Conservation (phyloP, 495 filamentous ascomycete genomes). For the Podospora pseudopauciseta region DNA sequence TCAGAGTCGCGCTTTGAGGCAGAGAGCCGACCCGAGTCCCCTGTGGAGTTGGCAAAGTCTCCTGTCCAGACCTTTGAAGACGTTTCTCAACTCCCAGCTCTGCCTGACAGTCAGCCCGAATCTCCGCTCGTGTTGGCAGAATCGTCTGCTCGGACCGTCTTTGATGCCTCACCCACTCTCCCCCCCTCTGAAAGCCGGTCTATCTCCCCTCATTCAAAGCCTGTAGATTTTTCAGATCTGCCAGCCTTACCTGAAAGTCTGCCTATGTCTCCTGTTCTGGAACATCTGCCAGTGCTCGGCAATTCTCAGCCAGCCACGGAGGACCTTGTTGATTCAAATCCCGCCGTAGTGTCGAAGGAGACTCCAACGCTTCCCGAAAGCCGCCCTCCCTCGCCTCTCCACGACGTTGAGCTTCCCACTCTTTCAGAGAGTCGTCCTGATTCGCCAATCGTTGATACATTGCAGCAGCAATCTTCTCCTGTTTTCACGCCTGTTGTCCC, state of each 20-base stretch:
- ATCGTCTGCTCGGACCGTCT: neutral
- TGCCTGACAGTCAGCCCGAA: neutral
- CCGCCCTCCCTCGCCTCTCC: neutral
- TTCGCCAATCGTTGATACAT: neutral
- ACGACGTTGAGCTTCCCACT: neutral
- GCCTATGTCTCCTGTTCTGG: neutral
- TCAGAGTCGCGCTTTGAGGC: neutral
- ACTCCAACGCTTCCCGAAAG: slow-evolving; percentile 20
- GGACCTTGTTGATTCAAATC: neutral
- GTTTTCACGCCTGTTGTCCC: neutral
- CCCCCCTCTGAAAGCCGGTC: neutral
- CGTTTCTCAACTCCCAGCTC: neutral
- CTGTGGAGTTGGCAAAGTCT: neutral
- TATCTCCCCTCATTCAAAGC: neutral
- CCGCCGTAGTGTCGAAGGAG: neutral
- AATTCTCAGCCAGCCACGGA: neutral
- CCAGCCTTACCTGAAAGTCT: slow-evolving; percentile 8
- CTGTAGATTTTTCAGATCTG: neutral
- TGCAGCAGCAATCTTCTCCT: neutral
- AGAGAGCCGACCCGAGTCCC: slow-evolving; percentile 1
- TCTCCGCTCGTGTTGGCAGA: neutral
- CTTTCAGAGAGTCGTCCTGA: slow-evolving; percentile 7
- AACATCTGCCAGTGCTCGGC: neutral
- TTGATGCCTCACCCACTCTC: neutral
- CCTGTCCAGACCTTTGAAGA: neutral